Evolutionary conservation across 768 basidiomycete genomes (phyloP).

Genomic region (Lyophyllum atratum): DNA sequence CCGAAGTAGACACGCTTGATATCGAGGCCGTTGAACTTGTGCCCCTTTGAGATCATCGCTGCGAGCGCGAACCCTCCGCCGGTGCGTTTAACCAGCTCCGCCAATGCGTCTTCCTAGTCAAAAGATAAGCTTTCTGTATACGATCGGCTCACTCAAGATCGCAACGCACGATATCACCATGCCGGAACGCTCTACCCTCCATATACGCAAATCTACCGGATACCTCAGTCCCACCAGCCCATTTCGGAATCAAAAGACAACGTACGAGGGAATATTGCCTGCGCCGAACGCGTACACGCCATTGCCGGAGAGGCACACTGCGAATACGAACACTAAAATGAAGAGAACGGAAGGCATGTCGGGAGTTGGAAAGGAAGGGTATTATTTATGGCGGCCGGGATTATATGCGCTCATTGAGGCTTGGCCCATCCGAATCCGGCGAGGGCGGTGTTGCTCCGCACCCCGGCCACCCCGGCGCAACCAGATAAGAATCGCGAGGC

Average conservation of each 20-base stretch:
- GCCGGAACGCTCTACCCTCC: conserved; percentile 83
- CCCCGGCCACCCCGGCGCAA: neutral
- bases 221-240: neutral
- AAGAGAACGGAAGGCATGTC: conserved; percentile 38
- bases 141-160: neutral
- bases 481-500: neutral
- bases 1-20: conserved; percentile 85
- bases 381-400: neutral
- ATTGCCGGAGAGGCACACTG: conserved; percentile 56
- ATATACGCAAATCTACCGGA: conserved; percentile 71
- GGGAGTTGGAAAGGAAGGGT: neutral
- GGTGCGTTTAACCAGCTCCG: conserved; percentile 58
- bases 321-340: conserved; percentile 49
- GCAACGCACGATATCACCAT: conserved; percentile 79
- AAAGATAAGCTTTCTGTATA: conserved; percentile 3
- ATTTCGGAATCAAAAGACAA: conserved; percentile 8
- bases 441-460: conserved; percentile 1
- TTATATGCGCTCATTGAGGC: conserved; percentile 9
- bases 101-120: conserved; percentile 65
- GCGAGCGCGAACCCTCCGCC: conserved; percentile 59
- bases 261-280: conserved; percentile 82
- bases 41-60: conserved; percentile 57
- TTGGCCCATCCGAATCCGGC: conserved; percentile 18
- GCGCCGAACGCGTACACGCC: conserved; percentile 78
- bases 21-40: conserved; percentile 79